phyloP scores from a whole-genome alignment of 1,284 basidiomycete species.

The Irpex sp. region DNA sequence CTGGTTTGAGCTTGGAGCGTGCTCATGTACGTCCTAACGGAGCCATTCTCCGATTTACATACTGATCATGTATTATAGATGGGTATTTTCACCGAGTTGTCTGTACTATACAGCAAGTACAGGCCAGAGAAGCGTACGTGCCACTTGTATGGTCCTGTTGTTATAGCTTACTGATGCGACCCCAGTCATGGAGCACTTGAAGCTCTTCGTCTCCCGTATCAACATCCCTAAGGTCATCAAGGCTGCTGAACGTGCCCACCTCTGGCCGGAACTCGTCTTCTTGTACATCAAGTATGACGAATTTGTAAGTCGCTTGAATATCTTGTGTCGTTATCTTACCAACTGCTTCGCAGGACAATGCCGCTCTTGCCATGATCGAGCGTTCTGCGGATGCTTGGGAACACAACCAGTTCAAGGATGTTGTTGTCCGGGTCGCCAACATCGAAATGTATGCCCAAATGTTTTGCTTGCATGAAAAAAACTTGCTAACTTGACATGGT shows the following conservation, averaged over 20 bases:
- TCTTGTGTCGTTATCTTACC: not conserved
- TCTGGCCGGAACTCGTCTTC: conserved; percentile 99
- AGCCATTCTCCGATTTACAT: not conserved
- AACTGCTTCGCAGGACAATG: conserved; percentile 70
- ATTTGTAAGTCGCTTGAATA: conserved; percentile 53
- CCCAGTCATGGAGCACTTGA: conserved; percentile 97
- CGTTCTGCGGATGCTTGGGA: conserved; percentile 97
- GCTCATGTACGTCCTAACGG: conserved; percentile 70
- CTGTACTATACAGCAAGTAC: conserved; percentile 97
- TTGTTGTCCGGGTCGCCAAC: conserved; percentile 93
- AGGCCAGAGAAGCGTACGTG: conserved; percentile 84
- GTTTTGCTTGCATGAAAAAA: not conserved
- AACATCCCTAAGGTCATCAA: conserved; percentile 96
- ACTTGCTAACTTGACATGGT: conserved; percentile 10
- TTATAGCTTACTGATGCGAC: not conserved
- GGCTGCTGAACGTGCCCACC: conserved; percentile 92
- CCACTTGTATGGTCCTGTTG: not conserved
- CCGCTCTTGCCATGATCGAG: conserved; percentile 98
- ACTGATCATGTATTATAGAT: conserved; percentile 42
- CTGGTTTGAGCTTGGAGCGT: conserved; percentile 92
- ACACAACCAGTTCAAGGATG: conserved; percentile 98
- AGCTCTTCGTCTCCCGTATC: conserved; percentile 95
- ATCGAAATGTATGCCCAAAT: conserved; percentile 82
- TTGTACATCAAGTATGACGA: conserved; percentile 98
- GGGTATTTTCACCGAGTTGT: conserved; percentile 92